These are phyloP conservation scores for Apiospora rasikravindrae DNA, from an alignment of 2,329 filamentous ascomycete genomes.

Conservation along the genomic window DNA sequence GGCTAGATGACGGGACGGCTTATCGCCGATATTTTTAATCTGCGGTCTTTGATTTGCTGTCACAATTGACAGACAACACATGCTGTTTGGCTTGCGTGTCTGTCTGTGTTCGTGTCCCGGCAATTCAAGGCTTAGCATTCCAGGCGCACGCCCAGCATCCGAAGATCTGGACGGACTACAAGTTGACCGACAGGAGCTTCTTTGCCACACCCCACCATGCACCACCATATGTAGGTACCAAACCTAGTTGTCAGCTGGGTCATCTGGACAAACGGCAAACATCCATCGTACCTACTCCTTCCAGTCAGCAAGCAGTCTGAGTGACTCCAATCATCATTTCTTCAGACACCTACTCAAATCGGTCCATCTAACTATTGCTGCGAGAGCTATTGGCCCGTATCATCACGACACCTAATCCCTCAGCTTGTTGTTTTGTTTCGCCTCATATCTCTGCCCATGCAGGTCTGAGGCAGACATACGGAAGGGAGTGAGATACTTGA, in stretches of 20 bases:
- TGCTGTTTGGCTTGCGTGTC: not conserved
- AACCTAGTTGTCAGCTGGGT: constrained; percentile 6
- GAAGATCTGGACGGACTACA: not conserved
- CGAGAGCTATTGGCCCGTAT: not conserved
- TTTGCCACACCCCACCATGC: constrained; percentile 14
- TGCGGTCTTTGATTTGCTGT: not conserved
- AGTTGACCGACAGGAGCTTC: constrained; percentile 3
- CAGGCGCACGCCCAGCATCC: not conserved
- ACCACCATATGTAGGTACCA: constrained; percentile 3
- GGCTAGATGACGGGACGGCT: not conserved
- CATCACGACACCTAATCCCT: not conserved
- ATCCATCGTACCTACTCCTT: not conserved
- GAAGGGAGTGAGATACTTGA: not conserved
- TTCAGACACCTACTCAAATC: not conserved
- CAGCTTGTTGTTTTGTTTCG: not conserved
- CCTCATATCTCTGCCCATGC: not conserved
- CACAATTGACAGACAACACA: not conserved
- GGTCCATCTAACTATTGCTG: not conserved
- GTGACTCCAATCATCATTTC: not conserved
- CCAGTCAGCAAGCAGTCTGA: not conserved
- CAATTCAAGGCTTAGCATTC: constrained; percentile 11
- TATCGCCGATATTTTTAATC: not conserved
- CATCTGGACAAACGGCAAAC: not conserved
- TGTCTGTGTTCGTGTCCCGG: not conserved
- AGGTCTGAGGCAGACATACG: not conserved